Conservation (phyloP, 2,329 filamentous ascomycete species). For the Epichloe aotearoae region DNA sequence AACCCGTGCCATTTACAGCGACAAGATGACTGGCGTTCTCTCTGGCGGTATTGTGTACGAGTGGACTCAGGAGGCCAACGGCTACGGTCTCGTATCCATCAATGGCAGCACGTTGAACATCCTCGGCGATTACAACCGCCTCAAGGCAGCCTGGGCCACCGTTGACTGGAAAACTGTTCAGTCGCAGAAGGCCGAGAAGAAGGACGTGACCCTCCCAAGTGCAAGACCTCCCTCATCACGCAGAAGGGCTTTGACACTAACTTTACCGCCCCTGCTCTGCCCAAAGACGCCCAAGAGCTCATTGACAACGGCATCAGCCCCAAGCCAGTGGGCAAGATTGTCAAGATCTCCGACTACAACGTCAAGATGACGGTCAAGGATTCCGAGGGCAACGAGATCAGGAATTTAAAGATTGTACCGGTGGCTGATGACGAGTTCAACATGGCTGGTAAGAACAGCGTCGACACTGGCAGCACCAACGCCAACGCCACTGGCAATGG, state of each 20-base stretch:
- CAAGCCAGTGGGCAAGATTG: constrained; percentile 51
- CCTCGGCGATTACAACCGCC: constrained; percentile 55
- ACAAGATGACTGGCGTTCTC: constrained; percentile 54
- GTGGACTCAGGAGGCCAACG: constrained; percentile 57
- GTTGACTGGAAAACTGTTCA: constrained; percentile 59
- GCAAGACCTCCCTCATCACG: constrained; percentile 53
- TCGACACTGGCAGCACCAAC: constrained; percentile 17
- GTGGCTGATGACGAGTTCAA: constrained; percentile 32
- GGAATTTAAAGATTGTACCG: constrained; percentile 33
- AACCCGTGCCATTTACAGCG: constrained; percentile 57
- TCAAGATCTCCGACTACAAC: constrained; percentile 51
- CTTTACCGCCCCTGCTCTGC: constrained; percentile 62
- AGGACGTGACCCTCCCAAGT: constrained; percentile 44
- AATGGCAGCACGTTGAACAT: constrained; percentile 45
- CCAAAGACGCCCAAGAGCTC: constrained; percentile 53
- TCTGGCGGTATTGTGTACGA: constrained; percentile 74
- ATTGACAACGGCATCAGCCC: constrained; percentile 63
- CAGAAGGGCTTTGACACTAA: constrained; percentile 57
- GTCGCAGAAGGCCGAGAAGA: constrained; percentile 42
- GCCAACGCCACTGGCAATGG: constrained; percentile 10
- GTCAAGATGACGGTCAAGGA: constrained; percentile 34
- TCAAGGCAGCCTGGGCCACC: constrained; percentile 61
- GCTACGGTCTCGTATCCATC: constrained; percentile 52
- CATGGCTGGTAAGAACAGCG: constrained; percentile 29
- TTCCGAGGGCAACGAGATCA: constrained; percentile 27